phyloP scores from a whole-genome alignment of 805 yeast genomes.

The Saturnispora sekii region DNA sequence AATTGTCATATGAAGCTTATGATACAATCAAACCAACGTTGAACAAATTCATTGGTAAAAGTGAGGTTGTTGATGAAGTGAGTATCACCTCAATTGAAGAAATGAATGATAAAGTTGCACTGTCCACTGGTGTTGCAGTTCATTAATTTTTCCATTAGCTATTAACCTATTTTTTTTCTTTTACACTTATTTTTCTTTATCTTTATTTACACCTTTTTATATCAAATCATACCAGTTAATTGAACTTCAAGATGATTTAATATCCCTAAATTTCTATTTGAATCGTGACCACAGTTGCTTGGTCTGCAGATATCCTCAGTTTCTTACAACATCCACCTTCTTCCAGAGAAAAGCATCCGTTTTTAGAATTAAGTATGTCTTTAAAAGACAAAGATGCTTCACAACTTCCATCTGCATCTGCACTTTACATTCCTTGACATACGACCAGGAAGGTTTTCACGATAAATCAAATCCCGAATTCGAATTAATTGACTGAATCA shows the following conservation, averaged over 20 bases:
- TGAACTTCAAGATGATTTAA: too few species aligned
- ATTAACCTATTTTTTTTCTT: neutral
- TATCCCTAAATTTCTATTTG: too few species aligned
- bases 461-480: constrained; percentile 86
- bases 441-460: constrained; percentile 16
- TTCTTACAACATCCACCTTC: too few species aligned
- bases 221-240: too few species aligned
- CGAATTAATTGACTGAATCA: constrained; percentile 69
- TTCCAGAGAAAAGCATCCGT: neutral
- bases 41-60: constrained; percentile 18
- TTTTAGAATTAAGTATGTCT: neutral
- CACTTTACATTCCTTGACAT: too few species aligned
- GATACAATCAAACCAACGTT: constrained; percentile 26
- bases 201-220: too few species aligned
- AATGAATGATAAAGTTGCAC: neutral
- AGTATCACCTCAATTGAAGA: neutral
- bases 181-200: neutral
- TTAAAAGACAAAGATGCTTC: too few species aligned
- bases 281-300: too few species aligned
- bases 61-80: constrained; percentile 9
- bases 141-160: constrained; percentile 15
- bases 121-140: constrained; percentile 21
- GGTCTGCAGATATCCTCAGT: too few species aligned
- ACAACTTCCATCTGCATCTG: too few species aligned
- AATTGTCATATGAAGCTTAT: constrained; percentile 29